phyloP scores from a whole-genome alignment of 2,329 filamentous ascomycete species.

The Sclerotinia nivalis region DNA sequence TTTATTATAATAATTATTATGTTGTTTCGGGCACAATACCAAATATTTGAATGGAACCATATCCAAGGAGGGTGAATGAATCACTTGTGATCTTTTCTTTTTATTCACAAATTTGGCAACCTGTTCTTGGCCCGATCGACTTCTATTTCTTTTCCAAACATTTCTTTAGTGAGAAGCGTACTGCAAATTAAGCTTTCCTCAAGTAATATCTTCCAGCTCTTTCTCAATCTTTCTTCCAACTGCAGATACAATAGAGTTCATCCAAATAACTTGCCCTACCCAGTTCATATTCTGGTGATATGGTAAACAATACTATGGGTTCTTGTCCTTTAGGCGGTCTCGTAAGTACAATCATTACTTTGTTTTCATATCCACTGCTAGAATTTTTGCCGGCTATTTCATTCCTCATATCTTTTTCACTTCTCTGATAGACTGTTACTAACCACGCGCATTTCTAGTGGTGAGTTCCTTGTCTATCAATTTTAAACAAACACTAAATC shows the following conservation, averaged over 20 bases:
- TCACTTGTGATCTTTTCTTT: not conserved
- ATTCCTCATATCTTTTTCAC: not conserved
- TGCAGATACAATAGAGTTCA: not conserved
- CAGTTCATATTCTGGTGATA: not conserved
- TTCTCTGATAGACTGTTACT: not conserved
- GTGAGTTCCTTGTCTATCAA: not conserved
- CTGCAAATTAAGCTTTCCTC: not conserved
- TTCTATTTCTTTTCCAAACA: not conserved
- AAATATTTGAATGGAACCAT: not conserved
- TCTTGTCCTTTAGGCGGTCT: slow-evolving; percentile 15
- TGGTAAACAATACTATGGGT: slow-evolving; percentile 9
- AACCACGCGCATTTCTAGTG: not conserved
- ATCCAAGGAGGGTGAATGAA: not conserved
- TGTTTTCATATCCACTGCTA: not conserved
- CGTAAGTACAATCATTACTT: not conserved
- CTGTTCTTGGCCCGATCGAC: not conserved
- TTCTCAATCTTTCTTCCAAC: not conserved
- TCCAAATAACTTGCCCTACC: not conserved
- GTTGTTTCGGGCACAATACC: not conserved
- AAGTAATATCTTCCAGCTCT: not conserved
- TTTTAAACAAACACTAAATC: not conserved
- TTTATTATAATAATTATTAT: not conserved
- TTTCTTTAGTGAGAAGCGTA: not conserved
- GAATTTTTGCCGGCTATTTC: not conserved
- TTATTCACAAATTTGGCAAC: not conserved